Evolutionary conservation across 2,329 filamentous ascomycete species (phyloP).

Genomic region (Aureobasidium mangrovei): DNA sequence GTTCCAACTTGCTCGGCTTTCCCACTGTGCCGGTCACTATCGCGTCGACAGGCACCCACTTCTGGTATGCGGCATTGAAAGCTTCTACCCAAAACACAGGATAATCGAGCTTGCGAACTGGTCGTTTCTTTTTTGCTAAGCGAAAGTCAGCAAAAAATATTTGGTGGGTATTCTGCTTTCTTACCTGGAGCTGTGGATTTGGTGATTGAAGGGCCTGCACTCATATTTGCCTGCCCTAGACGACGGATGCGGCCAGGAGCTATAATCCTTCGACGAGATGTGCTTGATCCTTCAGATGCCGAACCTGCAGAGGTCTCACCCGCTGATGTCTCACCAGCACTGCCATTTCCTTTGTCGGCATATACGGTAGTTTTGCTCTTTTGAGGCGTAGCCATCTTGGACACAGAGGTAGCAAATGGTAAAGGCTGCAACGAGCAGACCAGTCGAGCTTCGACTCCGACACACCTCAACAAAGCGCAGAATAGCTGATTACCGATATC

Average conservation of each 20-base stretch:
- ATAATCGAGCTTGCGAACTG: slow-evolving; percentile 60
- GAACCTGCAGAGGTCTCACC: slow-evolving; percentile 16
- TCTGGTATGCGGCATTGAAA: slow-evolving; percentile 75
- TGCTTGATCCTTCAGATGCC: slow-evolving; percentile 10
- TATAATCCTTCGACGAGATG: slow-evolving; percentile 6
- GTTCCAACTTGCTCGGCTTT: slow-evolving; percentile 69
- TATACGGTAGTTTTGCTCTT: slow-evolving; percentile 31
- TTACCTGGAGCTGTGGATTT: slow-evolving; percentile 13
- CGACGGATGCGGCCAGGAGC: slow-evolving; percentile 21
- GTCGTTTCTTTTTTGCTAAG: slow-evolving; percentile 30
- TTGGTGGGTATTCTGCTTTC: slow-evolving; percentile 16
- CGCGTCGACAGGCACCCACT: slow-evolving; percentile 84
- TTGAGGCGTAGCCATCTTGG: slow-evolving; percentile 35
- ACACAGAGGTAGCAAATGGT: slow-evolving; percentile 50
- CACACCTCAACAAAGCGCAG: slow-evolving; percentile 74
- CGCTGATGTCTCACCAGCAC: slow-evolving; percentile 17
- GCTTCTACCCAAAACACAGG: slow-evolving; percentile 94
- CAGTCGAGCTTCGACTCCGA: slow-evolving; percentile 71
- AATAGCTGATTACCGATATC: slow-evolving; percentile 87
- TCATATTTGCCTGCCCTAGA: slow-evolving; percentile 26
- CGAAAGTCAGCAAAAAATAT: slow-evolving; percentile 22
- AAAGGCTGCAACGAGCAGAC: slow-evolving; percentile 86
- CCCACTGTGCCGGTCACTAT: slow-evolving; percentile 72
- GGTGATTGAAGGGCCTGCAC: background rate
- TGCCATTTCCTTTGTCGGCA: slow-evolving; percentile 19